These are phyloP conservation scores for Suillus luteus DNA, from an alignment of 768 basidiomycete genomes.

Conservation along the genomic window DNA sequence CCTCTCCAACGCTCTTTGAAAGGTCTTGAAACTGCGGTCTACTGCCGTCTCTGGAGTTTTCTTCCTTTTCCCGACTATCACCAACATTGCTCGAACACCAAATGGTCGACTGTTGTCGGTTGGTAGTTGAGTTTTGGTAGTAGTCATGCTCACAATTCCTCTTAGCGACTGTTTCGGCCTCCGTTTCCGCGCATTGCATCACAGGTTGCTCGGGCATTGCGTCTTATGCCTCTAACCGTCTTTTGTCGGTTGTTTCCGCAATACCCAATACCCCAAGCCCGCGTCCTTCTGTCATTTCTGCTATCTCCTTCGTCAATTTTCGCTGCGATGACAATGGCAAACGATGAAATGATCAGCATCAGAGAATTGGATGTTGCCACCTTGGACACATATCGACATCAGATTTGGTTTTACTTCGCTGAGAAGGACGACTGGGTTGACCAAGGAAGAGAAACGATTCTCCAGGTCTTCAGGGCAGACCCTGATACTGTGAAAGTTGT, in stretches of 20 bases:
- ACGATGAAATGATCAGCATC: conserved; percentile 70
- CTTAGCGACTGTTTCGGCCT: conserved; percentile 49
- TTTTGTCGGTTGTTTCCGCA: conserved; percentile 47
- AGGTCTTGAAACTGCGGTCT: conserved; percentile 55
- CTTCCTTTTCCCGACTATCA: conserved; percentile 72
- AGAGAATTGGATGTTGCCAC: conserved; percentile 49
- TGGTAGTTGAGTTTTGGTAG: conserved; percentile 26
- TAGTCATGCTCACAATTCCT: neutral
- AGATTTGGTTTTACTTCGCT: conserved; percentile 60
- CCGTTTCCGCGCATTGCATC: conserved; percentile 48
- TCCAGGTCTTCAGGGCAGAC: conserved; percentile 42
- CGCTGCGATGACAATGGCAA: conserved; percentile 59
- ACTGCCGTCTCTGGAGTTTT: conserved; percentile 45
- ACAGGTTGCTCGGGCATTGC: conserved; percentile 44
- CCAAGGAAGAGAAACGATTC: conserved; percentile 46
- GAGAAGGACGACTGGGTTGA: conserved; percentile 72
- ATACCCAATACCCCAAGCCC: conserved; percentile 52
- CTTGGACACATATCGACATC: conserved; percentile 41
- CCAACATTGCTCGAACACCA: conserved; percentile 61
- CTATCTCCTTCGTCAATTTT: conserved; percentile 52
- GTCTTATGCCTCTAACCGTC: conserved; percentile 43
- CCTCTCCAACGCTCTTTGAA: conserved; percentile 6
- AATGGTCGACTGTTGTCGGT: conserved; percentile 64
- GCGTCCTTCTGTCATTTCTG: conserved; percentile 51
- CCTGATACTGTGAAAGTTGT: conserved; percentile 38